Evolutionary conservation across 176 grass and related monocot genomes (phyloP), one percentile per base, ranked within the genome.

Genomic region (Hyparrhenia diplandra): DNA sequence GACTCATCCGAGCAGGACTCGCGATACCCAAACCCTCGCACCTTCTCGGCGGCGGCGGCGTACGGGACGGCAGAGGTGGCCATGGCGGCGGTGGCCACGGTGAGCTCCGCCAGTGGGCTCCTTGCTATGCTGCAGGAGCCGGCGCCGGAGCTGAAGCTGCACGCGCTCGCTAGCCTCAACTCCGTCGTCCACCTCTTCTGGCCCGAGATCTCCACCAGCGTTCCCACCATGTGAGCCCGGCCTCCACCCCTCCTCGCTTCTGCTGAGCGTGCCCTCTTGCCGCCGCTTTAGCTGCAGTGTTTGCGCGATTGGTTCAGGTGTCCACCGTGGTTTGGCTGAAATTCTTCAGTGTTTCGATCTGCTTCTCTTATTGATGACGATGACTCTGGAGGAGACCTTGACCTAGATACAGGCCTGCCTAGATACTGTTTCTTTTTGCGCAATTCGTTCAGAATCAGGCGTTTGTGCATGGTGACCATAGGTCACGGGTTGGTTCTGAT

Each of bases 161-260:
- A 95, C 83, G 97, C 97, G 24, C 89, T 99, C 47, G 76, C 79
- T 14, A 99, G 89, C 62, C 97, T 99, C 46, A 93, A 96, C 87
- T 93, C 88, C 55, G 82, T 93, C 61, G 97, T 96, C 73, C 97
- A 93, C 76, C 97, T 95, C 89, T 94, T 94, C 87, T 99, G 93
- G 90, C 91, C 91, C n/a, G 97, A 99, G 93, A 99, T 99, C 91
- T 99, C 97, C 87, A 96, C 97, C 80, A 91, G 89, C 83, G 91
- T 99, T 13, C 97, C 93, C 31, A 82, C 86, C 64, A 96, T 99
- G 97, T 96, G 86, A 93, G 97, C 13, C n/a, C 42, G 10, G 9
- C 47, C 25, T 29, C 20, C 5, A 43, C 13, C 17, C 0, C 43
- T 17, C 9, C 73, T 58, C 29, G 1, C 29, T 77, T 64, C 24